Percentiles rank a stretch among this genome's conserved stretches.
These are phyloP conservation scores for Hirsutella minnesotensis DNA, from an alignment of 2,329 filamentous ascomycete genomes.

Conservation along the genomic window DNA sequence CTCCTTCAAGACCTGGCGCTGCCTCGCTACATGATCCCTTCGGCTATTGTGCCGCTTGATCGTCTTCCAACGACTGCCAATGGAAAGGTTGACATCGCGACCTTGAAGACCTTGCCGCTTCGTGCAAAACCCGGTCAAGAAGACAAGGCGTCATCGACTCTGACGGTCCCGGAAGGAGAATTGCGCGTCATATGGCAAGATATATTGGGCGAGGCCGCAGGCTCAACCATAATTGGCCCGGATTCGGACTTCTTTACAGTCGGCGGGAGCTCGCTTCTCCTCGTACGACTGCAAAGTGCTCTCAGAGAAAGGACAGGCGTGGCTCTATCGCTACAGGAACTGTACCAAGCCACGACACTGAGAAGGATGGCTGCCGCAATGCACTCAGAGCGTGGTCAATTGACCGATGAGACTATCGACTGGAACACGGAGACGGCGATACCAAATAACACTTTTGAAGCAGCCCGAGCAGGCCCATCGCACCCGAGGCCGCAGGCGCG, in stretches of 20 bases:
- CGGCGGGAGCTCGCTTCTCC: conserved; percentile 29
- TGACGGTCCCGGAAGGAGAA: conserved; percentile 1
- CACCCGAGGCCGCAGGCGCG: neutral
- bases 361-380: conserved; percentile 23
- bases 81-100: conserved; percentile 1
- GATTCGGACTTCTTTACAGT: conserved; percentile 28
- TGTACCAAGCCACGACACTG: conserved; percentile 27
- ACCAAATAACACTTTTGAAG: conserved; percentile 30
- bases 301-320: conserved; percentile 20
- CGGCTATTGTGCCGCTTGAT: conserved; percentile 1
- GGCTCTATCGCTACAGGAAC: conserved; percentile 18
- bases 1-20: neutral
- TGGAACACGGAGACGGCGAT: conserved; percentile 8
- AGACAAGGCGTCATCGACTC: neutral
- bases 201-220: conserved; percentile 3
- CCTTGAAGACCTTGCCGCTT: neutral
- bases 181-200: conserved; percentile 7
- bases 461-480: neutral
- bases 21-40: conserved; percentile 3
- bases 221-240: conserved; percentile 4
- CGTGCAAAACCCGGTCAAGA: neutral
- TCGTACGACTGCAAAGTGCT: conserved; percentile 20
- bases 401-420: neutral
- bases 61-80: neutral
- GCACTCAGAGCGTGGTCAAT: conserved; percentile 6